phyloP scores from a whole-genome alignment of 768 basidiomycete species.

The Boletus edulis region DNA sequence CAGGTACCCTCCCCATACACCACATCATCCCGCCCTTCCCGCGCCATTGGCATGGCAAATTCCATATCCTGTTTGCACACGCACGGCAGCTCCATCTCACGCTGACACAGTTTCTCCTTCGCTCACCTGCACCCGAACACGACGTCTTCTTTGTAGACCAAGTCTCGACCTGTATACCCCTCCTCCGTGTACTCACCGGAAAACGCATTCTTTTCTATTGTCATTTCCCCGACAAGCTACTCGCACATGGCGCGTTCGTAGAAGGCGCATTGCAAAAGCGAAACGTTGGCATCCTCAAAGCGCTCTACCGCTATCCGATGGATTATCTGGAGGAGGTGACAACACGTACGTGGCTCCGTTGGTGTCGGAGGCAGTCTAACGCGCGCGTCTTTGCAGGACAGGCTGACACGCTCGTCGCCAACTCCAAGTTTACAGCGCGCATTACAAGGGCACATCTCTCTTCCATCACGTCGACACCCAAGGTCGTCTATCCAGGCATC shows the following conservation, averaged over 20 bases:
- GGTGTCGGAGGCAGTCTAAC: not conserved
- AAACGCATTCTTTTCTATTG: constrained; percentile 96
- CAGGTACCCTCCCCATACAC: constrained; percentile 80
- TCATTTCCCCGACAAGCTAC: constrained; percentile 95
- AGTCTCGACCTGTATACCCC: constrained; percentile 86
- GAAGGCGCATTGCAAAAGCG: constrained; percentile 48
- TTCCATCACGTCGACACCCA: constrained; percentile 57
- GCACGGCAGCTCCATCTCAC: constrained; percentile 84
- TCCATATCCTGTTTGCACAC: constrained; percentile 90
- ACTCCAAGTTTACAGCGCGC: constrained; percentile 86
- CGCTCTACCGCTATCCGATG: constrained; percentile 83
- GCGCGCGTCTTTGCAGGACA: constrained; percentile 51
- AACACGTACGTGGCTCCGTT: constrained; percentile 56
- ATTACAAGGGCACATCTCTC: constrained; percentile 77
- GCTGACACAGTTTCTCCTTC: constrained; percentile 48
- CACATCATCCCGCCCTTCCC: constrained; percentile 76
- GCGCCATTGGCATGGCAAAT: constrained; percentile 70
- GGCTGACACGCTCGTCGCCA: constrained; percentile 87
- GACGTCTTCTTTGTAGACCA: constrained; percentile 96
- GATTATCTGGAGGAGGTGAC: constrained; percentile 89
- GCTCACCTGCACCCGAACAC: constrained; percentile 41
- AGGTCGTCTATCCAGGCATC: constrained; percentile 95
- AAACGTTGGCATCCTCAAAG: constrained; percentile 54
- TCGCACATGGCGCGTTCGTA: constrained; percentile 65
- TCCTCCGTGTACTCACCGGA: constrained; percentile 62